These are phyloP conservation scores for Microglena sp. DNA, from an alignment of 139 green algal species.

Conservation along the genomic window DNA sequence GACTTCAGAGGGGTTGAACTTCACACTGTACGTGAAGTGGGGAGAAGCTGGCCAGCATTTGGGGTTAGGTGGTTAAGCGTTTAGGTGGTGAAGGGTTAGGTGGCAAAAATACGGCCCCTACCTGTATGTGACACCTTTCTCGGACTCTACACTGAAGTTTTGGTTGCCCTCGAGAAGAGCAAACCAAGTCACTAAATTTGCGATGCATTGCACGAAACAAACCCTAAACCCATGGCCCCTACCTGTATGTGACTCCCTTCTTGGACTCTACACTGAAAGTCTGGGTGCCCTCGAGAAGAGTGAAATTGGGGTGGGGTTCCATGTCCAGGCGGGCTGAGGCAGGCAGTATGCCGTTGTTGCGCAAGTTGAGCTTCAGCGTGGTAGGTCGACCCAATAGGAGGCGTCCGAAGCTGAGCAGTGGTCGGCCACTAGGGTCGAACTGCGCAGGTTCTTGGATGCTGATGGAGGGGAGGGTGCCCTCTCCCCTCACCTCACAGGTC, in stretches of 20 bases:
- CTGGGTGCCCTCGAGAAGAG: constrained; percentile 25
- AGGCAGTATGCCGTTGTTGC: constrained; percentile 65
- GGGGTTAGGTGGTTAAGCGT: too few relatives aligned
- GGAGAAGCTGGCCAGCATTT: too few relatives aligned
- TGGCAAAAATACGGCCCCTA: too few relatives aligned
- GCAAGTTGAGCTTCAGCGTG: constrained; percentile 32
- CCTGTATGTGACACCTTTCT: too few relatives aligned
- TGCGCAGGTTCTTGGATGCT: constrained; percentile 34
- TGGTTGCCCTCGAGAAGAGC: too few relatives aligned
- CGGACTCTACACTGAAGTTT: too few relatives aligned
- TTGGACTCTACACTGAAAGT: constrained; percentile 47
- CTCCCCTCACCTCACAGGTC: constrained; percentile 55
- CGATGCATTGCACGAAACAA: too few relatives aligned
- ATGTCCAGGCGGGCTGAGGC: constrained; percentile 46
- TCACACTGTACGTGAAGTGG: constrained; percentile 38
- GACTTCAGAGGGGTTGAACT: constrained; percentile 34
- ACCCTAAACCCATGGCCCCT: too few relatives aligned
- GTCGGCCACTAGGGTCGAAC: constrained; percentile 31
- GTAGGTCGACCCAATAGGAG: constrained; percentile 41
- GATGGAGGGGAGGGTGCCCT: constrained; percentile 66
- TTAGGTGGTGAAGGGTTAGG: too few relatives aligned
- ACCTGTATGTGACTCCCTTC: too few relatives aligned
- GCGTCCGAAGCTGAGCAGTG: constrained; percentile 45
- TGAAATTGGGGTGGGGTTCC: constrained; percentile 38
- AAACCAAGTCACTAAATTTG: too few relatives aligned